Evolutionary conservation across 2,329 filamentous ascomycete species (phyloP), one percentile per base, ranked within the genome.

Genomic region (Aspergillus oerlinghausenensis): DNA sequence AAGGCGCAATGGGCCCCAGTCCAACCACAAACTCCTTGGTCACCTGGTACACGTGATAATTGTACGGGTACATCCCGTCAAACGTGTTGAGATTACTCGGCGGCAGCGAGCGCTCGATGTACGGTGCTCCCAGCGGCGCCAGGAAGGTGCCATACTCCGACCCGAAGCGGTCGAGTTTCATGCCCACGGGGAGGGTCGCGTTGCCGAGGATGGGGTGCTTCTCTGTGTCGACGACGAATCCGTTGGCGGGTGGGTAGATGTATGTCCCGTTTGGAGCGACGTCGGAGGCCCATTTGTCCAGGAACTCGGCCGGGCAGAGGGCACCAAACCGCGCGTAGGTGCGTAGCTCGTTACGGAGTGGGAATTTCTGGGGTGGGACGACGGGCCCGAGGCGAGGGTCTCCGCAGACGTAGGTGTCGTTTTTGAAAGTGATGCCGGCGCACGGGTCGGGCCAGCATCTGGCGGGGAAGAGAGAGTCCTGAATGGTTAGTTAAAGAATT

Each of bases 11-110:
- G 0, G 79, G 78, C 0, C 80, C 80, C 8, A 75, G 66, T 0
- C 71, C 55, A 0, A 80, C 77, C 3, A 64, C 63, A 3, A 82
- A 70, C 0, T 69, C 61, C 59, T 70, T 72, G 5, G 67, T 60
- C 3, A 82, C 79, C 21, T 72, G 63, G 64, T 82, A 82, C 0
- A 82, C 70, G 52, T 78, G 73, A 60, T 82, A 82, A 56, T 79
- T 80, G 63, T 76, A 79, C 1, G 79, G 79, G 48, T 75, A 77
- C 2, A 63, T 58, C 3, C 66, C 62, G 49, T 69, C 61, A 40
- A 70, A 68, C 2, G 75, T 75, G 23, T 74, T 69, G 8, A 82
- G 66, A 58, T 76, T 81, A 26, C 65, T 73, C 0, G 80, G 80
- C 3, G 80, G 79, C 35, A 82, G 64, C 3, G 78, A 68, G 21